Base-by-base conservation (phyloP, 306 rosid species). In the Sesbania bispinosa region DNA sequence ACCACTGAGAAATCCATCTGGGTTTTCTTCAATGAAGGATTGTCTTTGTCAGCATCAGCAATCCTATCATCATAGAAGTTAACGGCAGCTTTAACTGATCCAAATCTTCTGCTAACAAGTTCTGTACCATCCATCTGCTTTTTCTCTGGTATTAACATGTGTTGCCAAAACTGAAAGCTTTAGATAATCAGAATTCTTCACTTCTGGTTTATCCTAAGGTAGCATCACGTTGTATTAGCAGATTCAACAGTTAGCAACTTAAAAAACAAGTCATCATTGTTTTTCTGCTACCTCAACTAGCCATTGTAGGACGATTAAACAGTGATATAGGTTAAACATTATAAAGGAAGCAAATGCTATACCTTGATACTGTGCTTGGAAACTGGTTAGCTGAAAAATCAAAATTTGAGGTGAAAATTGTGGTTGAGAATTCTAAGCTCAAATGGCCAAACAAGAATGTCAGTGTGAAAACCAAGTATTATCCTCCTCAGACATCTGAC, bases 61-160 rank as follows among this genome's bases (percentile, higher is more conserved):
- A 46, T n/a, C n/a, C 48, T 83, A 75, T 87, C 91, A 74, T 84
- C 95, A 68, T 24, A 85, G 4, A 79, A 63, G 69, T 68, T 83
- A 60, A 80, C 73, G 33, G 87, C 83, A 48, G 74, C 85, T 73
- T 81, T 86, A 45, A 86, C 87, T 42, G 90, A 76, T 62, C 92
- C 87, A 67, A 73, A 74, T 82, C 83, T 84, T 81, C 81, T 80
- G 18, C 51, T 32, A 39, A 79, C 81, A 67, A 69, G 35, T 66
- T 77, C 74, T 54, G 75, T 74, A 48, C 83, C 86, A 69, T 85
- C 91, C 97, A 90, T 77, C 72, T 52, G 38, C 8, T n/a, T 32
- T 39, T 73, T 20, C 23, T 47, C 10, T 21, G 2, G 3, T 27
- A 18, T 42, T 27, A 26, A 54, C 23, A 53, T 42, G 5, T 20